Evolutionary conservation across 169 alveolate species (phyloP).

Genomic region (Theileria luwenshuni): DNA sequence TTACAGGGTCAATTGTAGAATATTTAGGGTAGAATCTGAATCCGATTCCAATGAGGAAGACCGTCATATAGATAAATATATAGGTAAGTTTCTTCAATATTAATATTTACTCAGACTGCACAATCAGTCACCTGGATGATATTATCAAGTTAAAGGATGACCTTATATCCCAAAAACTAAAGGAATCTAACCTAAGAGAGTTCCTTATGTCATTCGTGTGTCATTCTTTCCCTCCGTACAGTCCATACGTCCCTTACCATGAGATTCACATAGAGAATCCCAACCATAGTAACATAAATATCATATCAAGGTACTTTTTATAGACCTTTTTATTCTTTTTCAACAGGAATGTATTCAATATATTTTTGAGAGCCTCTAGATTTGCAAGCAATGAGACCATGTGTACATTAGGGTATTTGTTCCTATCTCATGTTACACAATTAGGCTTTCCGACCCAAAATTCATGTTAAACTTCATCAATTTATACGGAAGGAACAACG

Average conservation of each 20-base stretch:
- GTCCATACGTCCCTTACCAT: constrained; percentile 47
- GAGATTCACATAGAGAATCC: constrained; percentile 16
- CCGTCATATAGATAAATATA: not conserved
- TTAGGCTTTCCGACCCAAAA: constrained; percentile 33
- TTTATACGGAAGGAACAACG: constrained; percentile 57
- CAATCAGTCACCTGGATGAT: constrained; percentile 12
- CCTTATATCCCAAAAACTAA: not conserved
- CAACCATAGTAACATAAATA: constrained; percentile 23
- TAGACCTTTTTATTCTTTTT: not conserved
- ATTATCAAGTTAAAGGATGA: not conserved
- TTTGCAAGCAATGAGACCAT: constrained; percentile 17
- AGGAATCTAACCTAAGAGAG: constrained; percentile 3
- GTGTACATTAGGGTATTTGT: constrained; percentile 33
- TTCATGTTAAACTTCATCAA: constrained; percentile 41
- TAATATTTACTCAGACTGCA: not conserved
- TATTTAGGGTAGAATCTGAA: constrained; percentile 2
- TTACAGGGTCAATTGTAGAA: constrained; percentile 25
- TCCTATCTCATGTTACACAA: not conserved
- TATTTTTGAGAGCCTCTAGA: constrained; percentile 20
- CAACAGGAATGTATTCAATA: constrained; percentile 37
- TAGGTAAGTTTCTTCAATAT: constrained; percentile 29
- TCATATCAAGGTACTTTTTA: constrained; percentile 19
- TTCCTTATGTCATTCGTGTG: constrained; percentile 47
- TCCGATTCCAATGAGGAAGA: not conserved
- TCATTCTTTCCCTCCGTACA: constrained; percentile 44